Evolutionary conservation across 225 moss, liverwort and hornwort genomes (phyloP).

Genomic region (Straminergon stramineum): DNA sequence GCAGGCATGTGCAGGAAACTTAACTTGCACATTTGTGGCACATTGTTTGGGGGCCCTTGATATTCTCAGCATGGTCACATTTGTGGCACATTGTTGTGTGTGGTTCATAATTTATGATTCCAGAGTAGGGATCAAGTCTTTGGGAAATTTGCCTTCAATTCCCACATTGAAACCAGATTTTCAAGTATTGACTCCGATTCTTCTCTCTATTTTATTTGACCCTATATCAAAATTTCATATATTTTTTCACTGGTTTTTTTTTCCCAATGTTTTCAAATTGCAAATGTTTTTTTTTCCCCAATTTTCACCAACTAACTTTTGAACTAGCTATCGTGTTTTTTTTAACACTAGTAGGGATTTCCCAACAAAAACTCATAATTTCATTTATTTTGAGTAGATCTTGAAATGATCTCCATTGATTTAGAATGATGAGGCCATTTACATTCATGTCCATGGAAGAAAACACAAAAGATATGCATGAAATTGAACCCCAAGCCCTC

Average conservation of each 20-base stretch:
- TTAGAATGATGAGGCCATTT: not conserved
- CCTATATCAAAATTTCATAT: not conserved
- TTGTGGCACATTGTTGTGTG: too few relatives aligned
- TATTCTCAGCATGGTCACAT: not conserved
- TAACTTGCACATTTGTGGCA: not conserved
- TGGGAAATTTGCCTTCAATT: not conserved
- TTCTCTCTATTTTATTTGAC: not conserved
- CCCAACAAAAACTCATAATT: accelerated
- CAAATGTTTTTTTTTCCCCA: not conserved
- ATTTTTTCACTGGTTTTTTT: not conserved
- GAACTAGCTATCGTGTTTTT: accelerated
- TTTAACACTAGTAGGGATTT: accelerated
- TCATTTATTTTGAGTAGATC: not conserved
- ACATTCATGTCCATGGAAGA: too few relatives aligned
- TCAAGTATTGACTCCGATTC: not conserved
- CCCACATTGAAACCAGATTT: accelerated
- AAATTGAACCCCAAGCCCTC: not conserved
- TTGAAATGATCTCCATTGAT: too few relatives aligned
- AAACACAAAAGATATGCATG: not conserved
- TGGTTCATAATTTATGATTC: not conserved
- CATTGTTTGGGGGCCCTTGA: not conserved
- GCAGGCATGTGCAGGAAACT: not conserved
- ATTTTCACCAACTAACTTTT: not conserved
- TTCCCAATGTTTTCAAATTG: not conserved
- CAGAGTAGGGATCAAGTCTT: not conserved